Percentiles rank a stretch among this genome's conserved stretches.
Evolutionary conservation across 2,329 filamentous ascomycete species (phyloP).

Genomic region (Knufia fluminis): DNA sequence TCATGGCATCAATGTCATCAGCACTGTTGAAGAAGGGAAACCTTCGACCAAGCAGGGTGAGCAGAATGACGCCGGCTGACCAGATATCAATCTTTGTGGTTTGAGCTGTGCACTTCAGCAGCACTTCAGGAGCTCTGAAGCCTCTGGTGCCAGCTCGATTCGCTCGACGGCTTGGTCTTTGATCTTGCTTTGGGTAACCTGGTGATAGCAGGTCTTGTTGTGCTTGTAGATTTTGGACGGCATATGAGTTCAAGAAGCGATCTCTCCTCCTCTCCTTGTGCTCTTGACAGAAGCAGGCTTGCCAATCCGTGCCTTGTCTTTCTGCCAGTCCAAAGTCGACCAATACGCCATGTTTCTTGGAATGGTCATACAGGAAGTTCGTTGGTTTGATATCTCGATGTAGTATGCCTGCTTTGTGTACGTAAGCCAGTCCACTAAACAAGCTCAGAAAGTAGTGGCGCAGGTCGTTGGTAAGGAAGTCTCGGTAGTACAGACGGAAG

Average conservation of each 20-base stretch:
- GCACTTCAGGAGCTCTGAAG: constrained; percentile 89
- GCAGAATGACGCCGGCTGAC: constrained; percentile 90
- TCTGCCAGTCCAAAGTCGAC: constrained; percentile 99
- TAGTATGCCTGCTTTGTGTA: constrained; percentile 75
- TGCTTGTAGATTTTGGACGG: constrained; percentile 30
- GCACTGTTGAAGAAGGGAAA: constrained; percentile 98
- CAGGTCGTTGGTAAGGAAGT: constrained; percentile 79
- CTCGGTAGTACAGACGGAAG: constrained; percentile 82
- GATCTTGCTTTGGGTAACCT: constrained; percentile 84
- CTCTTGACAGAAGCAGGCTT: constrained; percentile 74
- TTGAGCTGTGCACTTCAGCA: constrained; percentile 95
- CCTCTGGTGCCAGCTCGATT: constrained; percentile 92
- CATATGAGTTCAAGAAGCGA: constrained; percentile 22
- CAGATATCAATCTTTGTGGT: constrained; percentile 92
- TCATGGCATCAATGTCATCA: constrained; percentile 96
- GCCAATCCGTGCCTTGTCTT: constrained; percentile 58
- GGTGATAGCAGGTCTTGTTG: constrained; percentile 33
- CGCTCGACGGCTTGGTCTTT: constrained; percentile 74
- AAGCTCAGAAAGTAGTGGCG: constrained; percentile 81
- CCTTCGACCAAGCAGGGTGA: constrained; percentile 84
- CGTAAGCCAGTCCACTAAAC: constrained; percentile 72
- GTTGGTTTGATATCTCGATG: constrained; percentile 97
- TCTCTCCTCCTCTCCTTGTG: constrained; percentile 52
- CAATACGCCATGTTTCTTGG: constrained; percentile 69
- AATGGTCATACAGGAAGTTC: constrained; percentile 28